Percentiles rank a stretch among this genome's conserved stretches.
Evolutionary conservation across 2,329 filamentous ascomycete species (phyloP).

Genomic region (Hypocrella siamensis): DNA sequence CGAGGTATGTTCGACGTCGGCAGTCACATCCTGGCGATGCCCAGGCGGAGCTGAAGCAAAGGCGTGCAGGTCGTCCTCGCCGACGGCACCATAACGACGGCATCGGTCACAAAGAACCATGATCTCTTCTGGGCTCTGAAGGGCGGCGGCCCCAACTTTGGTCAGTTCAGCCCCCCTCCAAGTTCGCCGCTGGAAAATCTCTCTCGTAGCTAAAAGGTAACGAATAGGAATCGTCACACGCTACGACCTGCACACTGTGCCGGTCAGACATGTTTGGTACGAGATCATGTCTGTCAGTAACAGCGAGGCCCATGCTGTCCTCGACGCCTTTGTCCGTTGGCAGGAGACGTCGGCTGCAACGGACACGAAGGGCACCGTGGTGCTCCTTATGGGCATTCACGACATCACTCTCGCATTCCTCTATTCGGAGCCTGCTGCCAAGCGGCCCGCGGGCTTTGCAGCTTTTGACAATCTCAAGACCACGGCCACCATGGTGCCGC

Average conservation of each 20-base stretch:
- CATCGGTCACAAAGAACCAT: constrained; percentile 10
- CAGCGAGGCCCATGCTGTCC: neutral
- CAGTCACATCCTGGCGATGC: neutral
- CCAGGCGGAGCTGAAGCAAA: neutral
- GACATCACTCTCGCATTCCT: constrained; percentile 1
- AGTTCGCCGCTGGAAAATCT: too few species aligned
- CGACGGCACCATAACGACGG: constrained; percentile 20
- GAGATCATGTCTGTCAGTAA: constrained; percentile 1
- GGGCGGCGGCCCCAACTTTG: constrained; percentile 19
- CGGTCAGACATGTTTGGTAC: constrained; percentile 6
- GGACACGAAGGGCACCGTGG: neutral
- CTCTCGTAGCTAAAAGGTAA: neutral
- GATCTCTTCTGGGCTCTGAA: constrained; percentile 8
- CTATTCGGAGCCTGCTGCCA: neutral
- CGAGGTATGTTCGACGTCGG: constrained; percentile 12
- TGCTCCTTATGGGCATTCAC: neutral
- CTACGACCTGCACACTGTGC: constrained; percentile 6
- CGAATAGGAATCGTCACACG: constrained; percentile 10
- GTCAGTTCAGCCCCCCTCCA: too few species aligned
- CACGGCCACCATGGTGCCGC: neutral
- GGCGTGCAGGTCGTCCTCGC: constrained; percentile 9
- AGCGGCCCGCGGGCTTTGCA: neutral
- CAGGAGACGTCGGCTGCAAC: neutral
- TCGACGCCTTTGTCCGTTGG: neutral
- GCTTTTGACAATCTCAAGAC: neutral